These are phyloP conservation scores for Baorangia bicolor DNA, from an alignment of 768 basidiomycete species.

Conservation along the genomic window DNA sequence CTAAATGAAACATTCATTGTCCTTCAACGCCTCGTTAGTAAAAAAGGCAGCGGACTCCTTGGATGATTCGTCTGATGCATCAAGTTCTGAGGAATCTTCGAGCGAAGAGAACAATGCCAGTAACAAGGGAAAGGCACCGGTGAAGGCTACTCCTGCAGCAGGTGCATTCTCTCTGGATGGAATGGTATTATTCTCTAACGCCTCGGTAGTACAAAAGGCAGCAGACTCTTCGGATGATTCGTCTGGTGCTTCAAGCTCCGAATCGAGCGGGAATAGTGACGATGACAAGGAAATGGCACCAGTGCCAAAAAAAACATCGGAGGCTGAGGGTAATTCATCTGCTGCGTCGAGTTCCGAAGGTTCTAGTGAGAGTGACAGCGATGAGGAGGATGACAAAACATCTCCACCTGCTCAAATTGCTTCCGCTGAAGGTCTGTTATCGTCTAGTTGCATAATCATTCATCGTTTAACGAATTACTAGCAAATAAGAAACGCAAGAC, in stretches of 20 bases:
- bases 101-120: background rate
- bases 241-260: background rate
- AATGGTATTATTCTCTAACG: background rate
- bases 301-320: background rate
- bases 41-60: slow-evolving; percentile 1
- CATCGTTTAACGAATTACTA: background rate
- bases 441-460: background rate
- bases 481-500: slow-evolving; percentile 76
- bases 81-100: slow-evolving; percentile 15
- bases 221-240: background rate
- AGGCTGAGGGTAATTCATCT: slow-evolving; percentile 3
- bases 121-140: slow-evolving; percentile 19
- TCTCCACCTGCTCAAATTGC: slow-evolving; percentile 44
- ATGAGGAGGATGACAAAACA: slow-evolving; percentile 2
- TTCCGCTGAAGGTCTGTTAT: slow-evolving; percentile 39
- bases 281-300: background rate
- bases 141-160: slow-evolving; percentile 42
- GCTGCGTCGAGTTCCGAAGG: slow-evolving; percentile 8
- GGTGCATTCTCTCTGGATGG: slow-evolving; percentile 6
- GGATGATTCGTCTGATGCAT: slow-evolving; percentile 2
- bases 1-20: background rate
- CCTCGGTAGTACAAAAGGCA: background rate
- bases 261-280: slow-evolving; percentile 1
- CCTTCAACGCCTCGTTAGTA: background rate
- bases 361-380: slow-evolving; percentile 8